A percentile compares a stretch with the other conserved stretches of the same genome.
phyloP scores from a whole-genome alignment of 163 green algal species.

The Volvox carteri region DNA sequence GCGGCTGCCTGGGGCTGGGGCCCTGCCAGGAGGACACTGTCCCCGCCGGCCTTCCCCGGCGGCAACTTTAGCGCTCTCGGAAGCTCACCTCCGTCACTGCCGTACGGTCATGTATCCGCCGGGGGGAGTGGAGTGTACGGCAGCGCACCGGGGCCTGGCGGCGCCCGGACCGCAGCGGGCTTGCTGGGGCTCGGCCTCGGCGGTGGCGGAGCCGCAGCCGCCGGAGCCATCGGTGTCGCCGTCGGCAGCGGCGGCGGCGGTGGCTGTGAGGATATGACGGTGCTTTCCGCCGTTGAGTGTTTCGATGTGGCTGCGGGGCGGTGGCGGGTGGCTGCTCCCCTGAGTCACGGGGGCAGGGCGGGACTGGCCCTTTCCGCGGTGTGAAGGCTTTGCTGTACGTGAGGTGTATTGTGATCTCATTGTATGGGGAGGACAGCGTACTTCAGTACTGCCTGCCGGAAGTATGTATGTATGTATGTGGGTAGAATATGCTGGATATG shows the following conservation, averaged over 20 bases:
- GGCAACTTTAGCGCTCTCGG: neutral
- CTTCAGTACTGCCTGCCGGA: too few species aligned
- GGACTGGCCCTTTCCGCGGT: constrained; percentile 69
- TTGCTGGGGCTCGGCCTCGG: neutral
- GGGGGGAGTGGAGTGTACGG: neutral
- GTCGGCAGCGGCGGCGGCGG: neutral
- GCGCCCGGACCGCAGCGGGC: neutral
- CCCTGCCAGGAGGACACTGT: neutral
- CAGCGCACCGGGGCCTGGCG: neutral
- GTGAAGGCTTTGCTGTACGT: constrained; percentile 47
- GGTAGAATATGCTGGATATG: neutral
- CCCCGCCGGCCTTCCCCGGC: neutral
- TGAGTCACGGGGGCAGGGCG: constrained; percentile 62
- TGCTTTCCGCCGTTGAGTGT: constrained; percentile 66
- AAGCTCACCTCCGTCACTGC: neutral
- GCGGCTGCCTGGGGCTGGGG: neutral
- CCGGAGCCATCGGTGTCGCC: neutral
- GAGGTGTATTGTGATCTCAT: too few species aligned
- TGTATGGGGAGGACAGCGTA: too few species aligned
- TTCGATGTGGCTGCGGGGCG: constrained; percentile 61
- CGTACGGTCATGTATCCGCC: neutral
- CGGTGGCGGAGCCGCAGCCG: neutral
- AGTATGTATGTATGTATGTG: neutral
- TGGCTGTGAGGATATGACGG: constrained; percentile 51
- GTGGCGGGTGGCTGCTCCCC: constrained; percentile 66